Evolutionary conservation across 192 early-diverging fungal species (phyloP).

Genomic region (Podila minutissima): DNA sequence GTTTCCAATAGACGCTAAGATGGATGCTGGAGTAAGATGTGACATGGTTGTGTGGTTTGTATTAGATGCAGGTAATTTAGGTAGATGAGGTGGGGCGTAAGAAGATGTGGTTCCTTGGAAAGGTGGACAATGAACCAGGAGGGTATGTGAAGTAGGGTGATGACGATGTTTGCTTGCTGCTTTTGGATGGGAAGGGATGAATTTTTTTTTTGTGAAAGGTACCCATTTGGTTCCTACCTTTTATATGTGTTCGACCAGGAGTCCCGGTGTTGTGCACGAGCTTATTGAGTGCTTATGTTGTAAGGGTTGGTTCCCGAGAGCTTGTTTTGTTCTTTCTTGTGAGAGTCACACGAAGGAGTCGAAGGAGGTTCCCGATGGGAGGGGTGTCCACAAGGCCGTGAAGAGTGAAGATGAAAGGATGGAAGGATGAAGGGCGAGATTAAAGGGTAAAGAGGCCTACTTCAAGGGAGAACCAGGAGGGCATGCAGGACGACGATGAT

Average conservation of each 20-base stretch:
- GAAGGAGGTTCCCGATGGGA: not conserved
- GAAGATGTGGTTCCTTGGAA: not conserved
- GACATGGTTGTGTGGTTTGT: constrained; percentile 13
- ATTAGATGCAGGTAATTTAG: not conserved
- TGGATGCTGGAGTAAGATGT: constrained; percentile 45
- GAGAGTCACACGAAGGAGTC: constrained; percentile 1
- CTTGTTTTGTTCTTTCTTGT: not conserved
- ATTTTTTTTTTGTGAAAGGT: not conserved
- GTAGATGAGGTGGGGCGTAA: not conserved
- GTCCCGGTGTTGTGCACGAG: not conserved
- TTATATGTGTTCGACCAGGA: not conserved
- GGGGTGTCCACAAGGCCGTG: not conserved
- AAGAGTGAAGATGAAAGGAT: not conserved
- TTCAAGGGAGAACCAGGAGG: not conserved
- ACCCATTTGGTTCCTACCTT: too few species aligned
- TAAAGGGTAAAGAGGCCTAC: not conserved
- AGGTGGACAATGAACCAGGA: not conserved
- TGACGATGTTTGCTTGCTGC: too few species aligned
- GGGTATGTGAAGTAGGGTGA: too few species aligned
- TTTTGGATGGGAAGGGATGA: too few species aligned
- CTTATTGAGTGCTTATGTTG: constrained; percentile 4
- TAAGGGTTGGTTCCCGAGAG: constrained; percentile 1
- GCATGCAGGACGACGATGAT: not conserved
- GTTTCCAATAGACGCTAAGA: constrained; percentile 36
- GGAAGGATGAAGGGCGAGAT: not conserved